These are phyloP conservation scores for Saturnispora hagleri DNA, from an alignment of 805 yeast species.

Conservation along the genomic window DNA sequence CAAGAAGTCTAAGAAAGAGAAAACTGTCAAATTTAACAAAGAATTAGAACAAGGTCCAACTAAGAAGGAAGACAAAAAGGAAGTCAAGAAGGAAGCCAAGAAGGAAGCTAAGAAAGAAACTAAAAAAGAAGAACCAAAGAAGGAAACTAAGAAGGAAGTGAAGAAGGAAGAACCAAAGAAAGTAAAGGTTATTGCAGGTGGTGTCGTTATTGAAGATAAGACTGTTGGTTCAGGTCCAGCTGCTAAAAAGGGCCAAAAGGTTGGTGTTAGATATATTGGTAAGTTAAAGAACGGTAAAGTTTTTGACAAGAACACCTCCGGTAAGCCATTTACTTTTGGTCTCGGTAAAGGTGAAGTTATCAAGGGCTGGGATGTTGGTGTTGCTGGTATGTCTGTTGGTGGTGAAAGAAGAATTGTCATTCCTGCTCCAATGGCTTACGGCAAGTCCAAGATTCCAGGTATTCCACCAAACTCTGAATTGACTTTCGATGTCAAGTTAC, in stretches of 20 bases:
- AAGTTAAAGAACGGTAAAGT: slow-evolving; percentile 94
- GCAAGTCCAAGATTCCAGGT: slow-evolving; percentile 89
- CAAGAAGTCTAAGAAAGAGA: slow-evolving; percentile 37
- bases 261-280: slow-evolving; percentile 96
- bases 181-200: slow-evolving; percentile 81
- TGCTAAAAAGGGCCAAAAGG: slow-evolving; percentile 83
- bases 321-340: slow-evolving; percentile 87
- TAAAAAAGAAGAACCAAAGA: slow-evolving; percentile 18
- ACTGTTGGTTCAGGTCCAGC: slow-evolving; percentile 77
- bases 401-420: slow-evolving; percentile 97
- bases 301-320: slow-evolving; percentile 93
- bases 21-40: slow-evolving; percentile 81
- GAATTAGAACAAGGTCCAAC: slow-evolving; percentile 94
- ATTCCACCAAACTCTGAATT: slow-evolving; percentile 96
- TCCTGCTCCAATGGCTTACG: slow-evolving; percentile 96
- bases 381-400: slow-evolving; percentile 96
- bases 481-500: slow-evolving; percentile 91
- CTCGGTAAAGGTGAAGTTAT: slow-evolving; percentile 98
- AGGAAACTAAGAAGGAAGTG: slow-evolving; percentile 15
- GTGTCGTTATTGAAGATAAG: slow-evolving; percentile 89
- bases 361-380: slow-evolving; percentile 98
- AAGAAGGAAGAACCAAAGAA: slow-evolving; percentile 40
- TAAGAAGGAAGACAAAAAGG: slow-evolving; percentile 23
- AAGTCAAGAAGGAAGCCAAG: slow-evolving; percentile 17
- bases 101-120: slow-evolving; percentile 21